Conservation (phyloP, 306 rosid genomes). For the Arachis hypogaea region DNA sequence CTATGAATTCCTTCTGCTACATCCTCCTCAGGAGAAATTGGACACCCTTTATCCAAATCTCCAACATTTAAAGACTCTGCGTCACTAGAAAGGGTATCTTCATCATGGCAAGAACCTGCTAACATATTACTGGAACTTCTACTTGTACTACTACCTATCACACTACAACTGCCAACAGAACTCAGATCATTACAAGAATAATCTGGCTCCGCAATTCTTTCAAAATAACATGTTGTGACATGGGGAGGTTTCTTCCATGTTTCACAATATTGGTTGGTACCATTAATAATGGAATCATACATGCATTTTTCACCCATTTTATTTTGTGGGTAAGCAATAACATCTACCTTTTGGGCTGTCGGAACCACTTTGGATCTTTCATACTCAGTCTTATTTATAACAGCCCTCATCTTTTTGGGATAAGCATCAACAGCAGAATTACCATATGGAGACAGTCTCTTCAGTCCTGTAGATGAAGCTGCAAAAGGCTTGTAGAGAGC, state of each 20-base stretch:
- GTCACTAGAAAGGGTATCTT: constrained; percentile 56
- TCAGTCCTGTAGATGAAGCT: constrained; percentile 53
- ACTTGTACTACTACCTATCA: constrained; percentile 48
- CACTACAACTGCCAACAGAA: constrained; percentile 92
- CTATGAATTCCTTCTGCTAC: constrained; percentile 58
- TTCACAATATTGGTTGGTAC: constrained; percentile 49
- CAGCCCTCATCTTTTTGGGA: constrained; percentile 60
- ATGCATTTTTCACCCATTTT: constrained; percentile 63
- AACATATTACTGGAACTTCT: constrained; percentile 44
- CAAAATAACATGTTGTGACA: constrained; percentile 47
- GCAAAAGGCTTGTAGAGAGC: constrained; percentile 47
- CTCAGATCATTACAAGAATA: constrained; percentile 58
- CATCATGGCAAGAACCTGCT: constrained; percentile 60
- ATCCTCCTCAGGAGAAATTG: constrained; percentile 48
- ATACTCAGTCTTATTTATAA: constrained; percentile 46
- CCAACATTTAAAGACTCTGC: constrained; percentile 63
- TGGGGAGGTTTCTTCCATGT: constrained; percentile 44
- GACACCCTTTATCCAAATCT: constrained; percentile 48
- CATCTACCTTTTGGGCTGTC: constrained; percentile 70
- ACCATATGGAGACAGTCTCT: constrained; percentile 55
- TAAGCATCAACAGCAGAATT: constrained; percentile 44
- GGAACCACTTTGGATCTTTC: constrained; percentile 38
- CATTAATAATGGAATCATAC: constrained; percentile 57
- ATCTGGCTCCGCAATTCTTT: constrained; percentile 54
- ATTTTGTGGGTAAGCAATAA: constrained; percentile 65